These are phyloP conservation scores for Fusarium sp. DNA, from an alignment of 2,329 filamentous ascomycete genomes.

Conservation along the genomic window DNA sequence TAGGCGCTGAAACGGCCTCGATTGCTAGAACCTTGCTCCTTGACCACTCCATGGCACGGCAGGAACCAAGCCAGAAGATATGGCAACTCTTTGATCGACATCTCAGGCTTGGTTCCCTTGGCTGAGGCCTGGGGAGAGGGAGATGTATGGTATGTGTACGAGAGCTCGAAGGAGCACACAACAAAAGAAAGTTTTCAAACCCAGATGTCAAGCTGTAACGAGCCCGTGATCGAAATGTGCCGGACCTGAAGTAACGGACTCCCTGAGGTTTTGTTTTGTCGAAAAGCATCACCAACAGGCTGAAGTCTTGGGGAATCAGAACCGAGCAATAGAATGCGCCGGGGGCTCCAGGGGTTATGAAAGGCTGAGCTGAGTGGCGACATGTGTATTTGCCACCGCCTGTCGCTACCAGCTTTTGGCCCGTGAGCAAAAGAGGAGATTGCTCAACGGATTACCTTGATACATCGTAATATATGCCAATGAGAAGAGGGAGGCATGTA, in stretches of 20 bases:
- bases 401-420: too few species aligned
- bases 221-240: not conserved
- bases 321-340: not conserved
- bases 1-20: not conserved
- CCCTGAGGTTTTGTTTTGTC: not conserved
- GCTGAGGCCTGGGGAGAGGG: too few species aligned
- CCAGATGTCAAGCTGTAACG: not conserved
- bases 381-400: constrained; percentile 6
- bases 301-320: not conserved
- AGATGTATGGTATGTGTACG: not conserved
- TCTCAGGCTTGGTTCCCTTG: too few species aligned
- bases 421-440: not conserved
- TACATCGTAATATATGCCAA: not conserved
- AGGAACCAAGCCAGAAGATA: not conserved
- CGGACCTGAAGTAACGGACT: not conserved
- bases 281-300: not conserved
- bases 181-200: constrained; percentile 8
- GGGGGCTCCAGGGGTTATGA: not conserved
- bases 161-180: not conserved
- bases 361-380: constrained; percentile 8
- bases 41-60: not conserved
- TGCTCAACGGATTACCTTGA: not conserved
- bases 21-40: not conserved
- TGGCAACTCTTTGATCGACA: not conserved
- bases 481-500: not conserved